Conservation (phyloP, 140 eudicot species). For the Cichorium intybus region DNA sequence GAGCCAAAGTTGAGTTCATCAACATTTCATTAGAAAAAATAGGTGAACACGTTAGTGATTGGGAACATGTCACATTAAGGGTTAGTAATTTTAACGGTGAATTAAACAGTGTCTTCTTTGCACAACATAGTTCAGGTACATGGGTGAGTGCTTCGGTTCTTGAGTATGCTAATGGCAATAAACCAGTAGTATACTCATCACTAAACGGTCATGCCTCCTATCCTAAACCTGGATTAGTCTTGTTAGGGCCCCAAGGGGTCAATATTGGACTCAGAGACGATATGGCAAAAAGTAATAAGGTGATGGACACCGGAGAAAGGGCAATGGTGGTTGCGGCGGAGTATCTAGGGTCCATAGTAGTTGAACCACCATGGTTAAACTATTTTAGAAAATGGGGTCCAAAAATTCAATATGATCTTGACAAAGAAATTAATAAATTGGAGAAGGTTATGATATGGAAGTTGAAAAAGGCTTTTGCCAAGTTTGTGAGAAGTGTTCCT, state of each 20-base stretch:
- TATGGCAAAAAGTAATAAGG: constrained; percentile 21
- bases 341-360: constrained; percentile 29
- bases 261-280: constrained; percentile 52
- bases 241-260: constrained; percentile 25
- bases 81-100: constrained; percentile 49
- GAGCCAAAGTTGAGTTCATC: constrained; percentile 46
- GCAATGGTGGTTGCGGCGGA: constrained; percentile 39
- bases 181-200: constrained; percentile 42
- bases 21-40: constrained; percentile 41
- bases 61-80: constrained; percentile 62
- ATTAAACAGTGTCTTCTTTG: constrained; percentile 37
- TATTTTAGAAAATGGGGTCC: constrained; percentile 62
- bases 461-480: constrained; percentile 28
- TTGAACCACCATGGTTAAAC: constrained; percentile 57
- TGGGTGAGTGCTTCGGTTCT: constrained; percentile 48
- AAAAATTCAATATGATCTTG: constrained; percentile 34
- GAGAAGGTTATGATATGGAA: constrained; percentile 32
- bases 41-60: constrained; percentile 57
- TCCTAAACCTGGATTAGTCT: constrained; percentile 38
- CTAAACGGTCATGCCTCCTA: constrained; percentile 41
- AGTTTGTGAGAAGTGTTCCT: constrained; percentile 38
- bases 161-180: constrained; percentile 44
- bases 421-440: constrained; percentile 32
- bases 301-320: constrained; percentile 39
- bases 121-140: constrained; percentile 47